A percentile compares a stretch with the other conserved stretches of the same genome.
Conservation (phyloP, 805 yeast genomes). For the Barnettozyma pratensis region DNA sequence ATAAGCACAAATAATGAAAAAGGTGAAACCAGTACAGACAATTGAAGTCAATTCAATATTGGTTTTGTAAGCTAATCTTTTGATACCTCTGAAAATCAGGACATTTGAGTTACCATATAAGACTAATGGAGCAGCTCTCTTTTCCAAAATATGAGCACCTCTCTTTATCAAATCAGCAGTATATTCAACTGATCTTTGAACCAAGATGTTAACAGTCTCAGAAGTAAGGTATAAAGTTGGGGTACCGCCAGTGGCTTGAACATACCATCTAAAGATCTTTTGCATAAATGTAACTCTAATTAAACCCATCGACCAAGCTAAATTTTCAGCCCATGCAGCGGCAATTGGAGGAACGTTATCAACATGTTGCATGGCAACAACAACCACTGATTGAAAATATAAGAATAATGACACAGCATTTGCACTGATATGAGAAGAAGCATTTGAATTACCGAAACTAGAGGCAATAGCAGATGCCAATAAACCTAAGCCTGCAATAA, state of each 20-base stretch:
- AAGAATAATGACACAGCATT: constrained; percentile 89
- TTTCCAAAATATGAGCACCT: constrained; percentile 25
- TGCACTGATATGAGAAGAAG: constrained; percentile 97
- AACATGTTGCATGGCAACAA: constrained; percentile 94
- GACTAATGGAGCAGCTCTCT: constrained; percentile 32
- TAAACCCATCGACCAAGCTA: constrained; percentile 94
- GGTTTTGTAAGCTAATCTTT: constrained; percentile 73
- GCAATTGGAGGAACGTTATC: constrained; percentile 92
- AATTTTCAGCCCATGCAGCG: constrained; percentile 96
- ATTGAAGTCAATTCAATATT: constrained; percentile 78
- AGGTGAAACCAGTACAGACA: constrained; percentile 83
- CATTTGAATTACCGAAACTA: constrained; percentile 80
- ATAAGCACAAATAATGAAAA: constrained; percentile 73
- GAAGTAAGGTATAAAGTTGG: constrained; percentile 66
- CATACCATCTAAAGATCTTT: constrained; percentile 83
- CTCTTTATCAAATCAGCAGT: constrained; percentile 22
- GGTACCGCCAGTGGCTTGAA: constrained; percentile 89
- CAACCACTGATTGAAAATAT: constrained; percentile 90
- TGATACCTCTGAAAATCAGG: constrained; percentile 77
- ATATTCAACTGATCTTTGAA: constrained; percentile 55
- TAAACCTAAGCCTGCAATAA: constrained; percentile 82
- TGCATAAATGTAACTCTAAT: constrained; percentile 76
- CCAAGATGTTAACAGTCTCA: constrained; percentile 60
- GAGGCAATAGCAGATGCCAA: constrained; percentile 84
- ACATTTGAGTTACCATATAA: constrained; percentile 51